Evolutionary conservation across 441 rosid species (phyloP).

Genomic region (Breynia disticha): DNA sequence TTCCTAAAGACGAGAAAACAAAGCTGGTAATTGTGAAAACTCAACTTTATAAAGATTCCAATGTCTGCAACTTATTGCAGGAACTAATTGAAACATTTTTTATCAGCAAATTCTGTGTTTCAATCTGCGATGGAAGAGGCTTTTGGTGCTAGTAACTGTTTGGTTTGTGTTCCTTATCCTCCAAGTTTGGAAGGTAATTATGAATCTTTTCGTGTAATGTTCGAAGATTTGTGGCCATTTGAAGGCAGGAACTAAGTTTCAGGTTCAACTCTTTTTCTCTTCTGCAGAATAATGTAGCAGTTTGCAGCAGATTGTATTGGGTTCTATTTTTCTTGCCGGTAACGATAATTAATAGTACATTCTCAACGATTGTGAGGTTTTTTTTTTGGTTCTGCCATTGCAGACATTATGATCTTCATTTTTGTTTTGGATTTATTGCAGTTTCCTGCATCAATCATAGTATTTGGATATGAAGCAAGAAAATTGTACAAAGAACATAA

Average conservation of each 20-base stretch:
- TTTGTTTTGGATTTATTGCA: constrained; percentile 13
- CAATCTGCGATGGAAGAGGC: constrained; percentile 66
- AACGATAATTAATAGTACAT: background rate
- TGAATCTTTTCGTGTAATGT: constrained; percentile 1
- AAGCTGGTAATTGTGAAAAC: constrained; percentile 39
- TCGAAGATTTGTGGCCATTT: too few species aligned
- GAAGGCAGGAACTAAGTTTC: too few species aligned
- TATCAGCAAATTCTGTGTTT: constrained; percentile 53
- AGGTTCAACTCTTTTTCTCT: constrained; percentile 8
- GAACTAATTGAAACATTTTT: constrained; percentile 5
- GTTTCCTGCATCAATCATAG: constrained; percentile 51
- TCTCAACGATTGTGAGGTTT: too few species aligned
- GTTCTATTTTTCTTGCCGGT: constrained; percentile 71
- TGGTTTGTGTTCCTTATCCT: constrained; percentile 68
- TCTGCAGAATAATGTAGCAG: constrained; percentile 58
- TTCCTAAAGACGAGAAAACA: constrained; percentile 64
- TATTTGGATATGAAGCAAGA: constrained; percentile 64
- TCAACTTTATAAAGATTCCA: too few species aligned
- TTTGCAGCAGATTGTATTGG: constrained; percentile 72
- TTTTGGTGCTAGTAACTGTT: constrained; percentile 32
- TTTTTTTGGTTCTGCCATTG: background rate
- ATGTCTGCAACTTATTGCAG: too few species aligned
- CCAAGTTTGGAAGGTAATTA: constrained; percentile 66
- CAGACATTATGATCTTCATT: background rate
- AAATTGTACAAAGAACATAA: constrained; percentile 46